phyloP scores from a whole-genome alignment of 2,329 filamentous ascomycete species.

The Aspergillus novofumigatus region DNA sequence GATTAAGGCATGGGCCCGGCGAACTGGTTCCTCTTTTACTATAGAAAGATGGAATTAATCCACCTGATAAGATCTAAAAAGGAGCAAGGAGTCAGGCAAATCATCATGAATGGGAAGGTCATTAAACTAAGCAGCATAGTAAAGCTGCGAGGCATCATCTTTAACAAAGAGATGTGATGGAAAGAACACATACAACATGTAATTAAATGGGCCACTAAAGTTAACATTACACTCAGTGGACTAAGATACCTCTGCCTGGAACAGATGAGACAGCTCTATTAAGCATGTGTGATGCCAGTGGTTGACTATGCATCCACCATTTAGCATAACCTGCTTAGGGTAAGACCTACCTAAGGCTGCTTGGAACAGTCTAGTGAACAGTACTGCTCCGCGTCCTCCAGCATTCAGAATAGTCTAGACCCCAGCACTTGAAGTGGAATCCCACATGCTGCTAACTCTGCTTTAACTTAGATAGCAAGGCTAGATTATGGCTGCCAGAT shows the following conservation, averaged over 20 bases:
- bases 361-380: too few relatives aligned
- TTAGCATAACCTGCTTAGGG: constrained; percentile 17
- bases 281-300: constrained; percentile 18
- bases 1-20: constrained; percentile 21
- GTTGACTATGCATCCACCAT: constrained; percentile 21
- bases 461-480: too few relatives aligned
- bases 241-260: constrained; percentile 17
- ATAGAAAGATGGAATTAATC: constrained; percentile 29
- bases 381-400: too few relatives aligned
- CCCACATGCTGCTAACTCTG: too few relatives aligned
- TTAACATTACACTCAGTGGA: constrained; percentile 12
- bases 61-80: constrained; percentile 5
- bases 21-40: constrained; percentile 23
- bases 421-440: too few relatives aligned
- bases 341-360: constrained; percentile 13
- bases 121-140: too few relatives aligned
- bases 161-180: constrained; percentile 20
- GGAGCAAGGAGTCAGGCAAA: too few relatives aligned
- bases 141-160: constrained; percentile 22
- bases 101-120: too few relatives aligned
- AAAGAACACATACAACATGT: constrained; percentile 20
- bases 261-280: constrained; percentile 22
- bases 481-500: too few relatives aligned
- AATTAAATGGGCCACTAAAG: constrained; percentile 15
- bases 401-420: too few relatives aligned